A percentile compares a stretch with the other conserved stretches of the same genome.
Evolutionary conservation across 805 yeast genomes (phyloP).

Genomic region (Yamadazyma endophytica): DNA sequence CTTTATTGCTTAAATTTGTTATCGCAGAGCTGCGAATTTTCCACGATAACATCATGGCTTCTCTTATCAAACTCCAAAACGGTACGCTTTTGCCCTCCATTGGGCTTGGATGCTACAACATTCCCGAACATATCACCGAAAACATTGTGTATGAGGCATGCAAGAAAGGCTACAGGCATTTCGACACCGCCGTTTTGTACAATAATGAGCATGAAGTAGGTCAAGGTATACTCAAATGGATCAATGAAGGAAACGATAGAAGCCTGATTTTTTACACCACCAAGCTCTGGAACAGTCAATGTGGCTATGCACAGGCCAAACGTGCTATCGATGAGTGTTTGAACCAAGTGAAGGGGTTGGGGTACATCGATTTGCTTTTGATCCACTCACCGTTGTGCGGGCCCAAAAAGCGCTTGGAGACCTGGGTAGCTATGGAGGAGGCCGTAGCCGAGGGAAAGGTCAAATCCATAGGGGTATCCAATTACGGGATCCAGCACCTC

Average conservation of each 20-base stretch:
- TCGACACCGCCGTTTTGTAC: conserved; percentile 72
- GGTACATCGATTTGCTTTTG: conserved; percentile 69
- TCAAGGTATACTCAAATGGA: conserved; percentile 47
- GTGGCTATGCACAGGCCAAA: conserved; percentile 56
- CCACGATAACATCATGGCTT: no score
- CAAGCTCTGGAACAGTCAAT: conserved; percentile 67
- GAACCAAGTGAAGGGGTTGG: conserved; percentile 45
- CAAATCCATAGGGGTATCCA: conserved; percentile 59
- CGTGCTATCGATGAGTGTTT: conserved; percentile 56
- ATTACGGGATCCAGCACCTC: conserved; percentile 54
- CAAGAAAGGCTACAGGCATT: conserved; percentile 63
- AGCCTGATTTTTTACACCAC: conserved; percentile 50
- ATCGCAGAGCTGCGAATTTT: no score
- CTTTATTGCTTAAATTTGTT: background rate
- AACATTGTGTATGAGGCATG: conserved; percentile 54
- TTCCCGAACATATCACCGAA: conserved; percentile 28
- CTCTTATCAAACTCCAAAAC: conserved; percentile 20
- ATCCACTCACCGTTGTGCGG: conserved; percentile 56
- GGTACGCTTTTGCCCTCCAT: conserved; percentile 39
- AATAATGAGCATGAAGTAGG: conserved; percentile 69
- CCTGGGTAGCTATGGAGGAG: conserved; percentile 56
- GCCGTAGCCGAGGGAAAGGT: conserved; percentile 48
- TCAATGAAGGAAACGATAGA: conserved; percentile 22
- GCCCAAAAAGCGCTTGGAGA: conserved; percentile 38
- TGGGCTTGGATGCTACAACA: conserved; percentile 49